These are phyloP conservation scores for Coix lacrymajobi DNA, from an alignment of 176 grass and related monocot genomes.

Conservation along the genomic window DNA sequence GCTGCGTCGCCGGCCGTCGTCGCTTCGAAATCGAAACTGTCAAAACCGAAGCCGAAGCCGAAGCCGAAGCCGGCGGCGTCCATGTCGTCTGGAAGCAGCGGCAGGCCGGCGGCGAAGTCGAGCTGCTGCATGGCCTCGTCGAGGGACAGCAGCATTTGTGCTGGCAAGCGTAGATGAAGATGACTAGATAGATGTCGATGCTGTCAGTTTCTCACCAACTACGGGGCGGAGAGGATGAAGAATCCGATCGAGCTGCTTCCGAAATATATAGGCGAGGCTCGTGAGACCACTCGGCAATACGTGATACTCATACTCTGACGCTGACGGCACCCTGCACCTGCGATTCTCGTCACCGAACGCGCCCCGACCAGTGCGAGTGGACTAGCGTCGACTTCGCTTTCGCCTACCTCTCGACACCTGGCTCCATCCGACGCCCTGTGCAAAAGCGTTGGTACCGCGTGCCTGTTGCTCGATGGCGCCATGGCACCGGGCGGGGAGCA, in stretches of 20 bases:
- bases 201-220: background rate
- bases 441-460: background rate
- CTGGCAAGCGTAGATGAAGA: background rate
- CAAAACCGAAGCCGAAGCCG: background rate
- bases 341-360: background rate
- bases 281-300: background rate
- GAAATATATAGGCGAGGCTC: background rate
- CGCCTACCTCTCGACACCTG: background rate
- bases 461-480: background rate
- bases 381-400: background rate
- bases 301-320: background rate
- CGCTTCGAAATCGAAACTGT: background rate
- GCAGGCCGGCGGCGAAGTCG: constrained; percentile 2
- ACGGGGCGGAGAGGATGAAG: background rate
- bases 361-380: background rate
- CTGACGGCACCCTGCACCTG: background rate
- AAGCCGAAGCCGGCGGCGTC: constrained; percentile 9
- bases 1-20: background rate
- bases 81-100: background rate
- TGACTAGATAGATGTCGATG: background rate
- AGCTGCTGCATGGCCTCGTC: constrained; percentile 23
- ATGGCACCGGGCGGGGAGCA: background rate
- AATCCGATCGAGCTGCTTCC: background rate
- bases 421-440: background rate
- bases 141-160: constrained; percentile 17